Percentiles rank a stretch among this genome's conserved stretches.
phyloP scores from a whole-genome alignment of 2,329 filamentous ascomycete species.

The Tolypocladium paradoxum region DNA sequence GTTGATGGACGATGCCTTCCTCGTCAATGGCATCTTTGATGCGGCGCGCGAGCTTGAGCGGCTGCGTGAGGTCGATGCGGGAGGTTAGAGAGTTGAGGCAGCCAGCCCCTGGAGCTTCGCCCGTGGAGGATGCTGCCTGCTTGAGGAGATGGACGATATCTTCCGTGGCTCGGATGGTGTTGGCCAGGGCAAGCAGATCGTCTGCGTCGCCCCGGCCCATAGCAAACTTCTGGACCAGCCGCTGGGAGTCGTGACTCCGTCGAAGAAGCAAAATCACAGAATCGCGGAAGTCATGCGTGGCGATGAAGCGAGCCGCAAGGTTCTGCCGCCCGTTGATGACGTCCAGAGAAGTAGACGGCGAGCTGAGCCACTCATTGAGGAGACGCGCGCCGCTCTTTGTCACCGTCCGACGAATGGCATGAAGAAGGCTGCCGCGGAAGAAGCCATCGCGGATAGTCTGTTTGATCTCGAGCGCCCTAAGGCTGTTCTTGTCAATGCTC shows the following conservation, averaged over 20 bases:
- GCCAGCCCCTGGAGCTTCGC: conserved; percentile 7
- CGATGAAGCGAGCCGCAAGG: conserved; percentile 65
- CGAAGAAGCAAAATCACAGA: conserved; percentile 57
- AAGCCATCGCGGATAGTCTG: conserved; percentile 72
- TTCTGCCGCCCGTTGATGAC: conserved; percentile 73
- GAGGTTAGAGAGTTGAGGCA: conserved; percentile 36
- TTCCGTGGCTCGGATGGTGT: conserved; percentile 65
- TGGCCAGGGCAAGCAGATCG: conserved; percentile 74
- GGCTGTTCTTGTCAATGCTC: conserved; percentile 83
- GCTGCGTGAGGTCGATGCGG: conserved; percentile 56
- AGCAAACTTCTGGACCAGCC: conserved; percentile 88
- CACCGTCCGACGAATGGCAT: conserved; percentile 79
- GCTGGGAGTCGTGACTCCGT: conserved; percentile 73
- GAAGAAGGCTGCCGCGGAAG: conserved; percentile 74
- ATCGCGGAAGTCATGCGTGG: conserved; percentile 57
- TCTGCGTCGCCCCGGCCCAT: conserved; percentile 86
- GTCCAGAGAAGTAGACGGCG: conserved; percentile 77
- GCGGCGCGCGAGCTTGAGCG: conserved; percentile 54
- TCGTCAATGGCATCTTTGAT: conserved; percentile 83
- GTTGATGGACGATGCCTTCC: conserved; percentile 73
- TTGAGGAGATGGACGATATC: conserved; percentile 46
- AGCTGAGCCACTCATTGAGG: conserved; percentile 74
- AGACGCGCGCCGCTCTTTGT: conserved; percentile 85
- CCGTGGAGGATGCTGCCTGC: conserved; percentile 7
- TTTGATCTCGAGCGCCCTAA: conserved; percentile 81